These are phyloP conservation scores for Chlorella sp. DNA, from an alignment of 139 green algal genomes.

Conservation along the genomic window DNA sequence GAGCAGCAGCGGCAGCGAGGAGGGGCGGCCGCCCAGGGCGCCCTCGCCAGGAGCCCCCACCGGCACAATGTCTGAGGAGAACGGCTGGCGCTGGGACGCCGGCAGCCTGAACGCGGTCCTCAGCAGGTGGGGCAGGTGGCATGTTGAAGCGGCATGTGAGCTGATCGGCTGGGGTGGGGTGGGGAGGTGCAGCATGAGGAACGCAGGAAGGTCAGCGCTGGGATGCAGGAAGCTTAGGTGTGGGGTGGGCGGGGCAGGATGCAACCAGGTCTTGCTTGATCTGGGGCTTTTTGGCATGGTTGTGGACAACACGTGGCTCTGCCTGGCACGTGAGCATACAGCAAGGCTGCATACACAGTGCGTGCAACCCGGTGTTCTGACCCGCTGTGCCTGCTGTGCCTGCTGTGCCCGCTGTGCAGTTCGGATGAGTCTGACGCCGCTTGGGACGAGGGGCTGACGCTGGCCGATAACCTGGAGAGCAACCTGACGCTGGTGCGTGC, in stretches of 20 bases:
- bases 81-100: not conserved
- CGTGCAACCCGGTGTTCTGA: not conserved
- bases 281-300: too few relatives aligned
- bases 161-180: too few relatives aligned
- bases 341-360: not conserved
- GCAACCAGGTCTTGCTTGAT: too few relatives aligned
- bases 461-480: conserved; percentile 46
- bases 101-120: not conserved
- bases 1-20: conserved; percentile 13
- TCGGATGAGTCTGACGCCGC: not conserved
- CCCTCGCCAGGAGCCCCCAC: too few relatives aligned
- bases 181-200: too few relatives aligned
- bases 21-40: too few relatives aligned
- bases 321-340: not conserved
- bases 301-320: too few relatives aligned
- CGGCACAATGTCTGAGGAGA: not conserved
- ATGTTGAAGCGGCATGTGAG: too few relatives aligned
- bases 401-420: not conserved
- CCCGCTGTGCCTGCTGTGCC: too few relatives aligned
- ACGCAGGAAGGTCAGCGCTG: too few relatives aligned
- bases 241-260: too few relatives aligned
- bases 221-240: too few relatives aligned
- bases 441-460: not conserved
- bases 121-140: not conserved
- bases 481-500: conserved; percentile 44